Conservation (phyloP, 352 stramenopile genomes). For the Globisporangium lucens region DNA sequence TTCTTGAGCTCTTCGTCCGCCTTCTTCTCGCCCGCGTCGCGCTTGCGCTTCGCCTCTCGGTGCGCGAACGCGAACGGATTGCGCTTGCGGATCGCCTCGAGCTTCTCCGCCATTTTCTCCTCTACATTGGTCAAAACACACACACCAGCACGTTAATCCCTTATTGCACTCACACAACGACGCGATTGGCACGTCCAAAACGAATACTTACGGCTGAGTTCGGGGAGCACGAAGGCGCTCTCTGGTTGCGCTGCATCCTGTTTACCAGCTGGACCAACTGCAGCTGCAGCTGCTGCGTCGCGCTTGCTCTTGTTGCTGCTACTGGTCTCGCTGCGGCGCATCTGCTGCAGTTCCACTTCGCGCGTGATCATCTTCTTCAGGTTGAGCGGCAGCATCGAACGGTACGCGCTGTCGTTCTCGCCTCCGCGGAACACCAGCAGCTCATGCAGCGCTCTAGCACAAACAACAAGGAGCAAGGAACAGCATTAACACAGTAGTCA, state of each 20-base stretch:
- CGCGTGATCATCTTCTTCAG: slow-evolving; percentile 78
- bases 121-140: slow-evolving; percentile 29
- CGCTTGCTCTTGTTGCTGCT: slow-evolving; percentile 5
- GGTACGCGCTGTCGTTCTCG: slow-evolving; percentile 27
- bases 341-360: slow-evolving; percentile 78
- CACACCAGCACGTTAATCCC: not conserved
- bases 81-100: slow-evolving; percentile 58
- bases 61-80: slow-evolving; percentile 83
- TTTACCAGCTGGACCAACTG: slow-evolving; percentile 11
- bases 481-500: not conserved
- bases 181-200: not conserved
- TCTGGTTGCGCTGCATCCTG: slow-evolving; percentile 18
- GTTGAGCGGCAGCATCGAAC: slow-evolving; percentile 47
- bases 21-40: slow-evolving; percentile 40
- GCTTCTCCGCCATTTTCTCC: slow-evolving; percentile 52
- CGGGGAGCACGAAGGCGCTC: slow-evolving; percentile 43
- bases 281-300: not conserved
- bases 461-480: not conserved
- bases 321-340: slow-evolving; percentile 60
- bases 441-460: slow-evolving; percentile 58
- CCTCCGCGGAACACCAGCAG: slow-evolving; percentile 54
- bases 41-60: slow-evolving; percentile 78
- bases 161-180: too few species aligned
- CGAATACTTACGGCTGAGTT: slow-evolving; percentile 46
- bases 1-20: slow-evolving; percentile 24